Base-by-base conservation (phyloP, 306 rosid species). In the Quercus ilex region DNA sequence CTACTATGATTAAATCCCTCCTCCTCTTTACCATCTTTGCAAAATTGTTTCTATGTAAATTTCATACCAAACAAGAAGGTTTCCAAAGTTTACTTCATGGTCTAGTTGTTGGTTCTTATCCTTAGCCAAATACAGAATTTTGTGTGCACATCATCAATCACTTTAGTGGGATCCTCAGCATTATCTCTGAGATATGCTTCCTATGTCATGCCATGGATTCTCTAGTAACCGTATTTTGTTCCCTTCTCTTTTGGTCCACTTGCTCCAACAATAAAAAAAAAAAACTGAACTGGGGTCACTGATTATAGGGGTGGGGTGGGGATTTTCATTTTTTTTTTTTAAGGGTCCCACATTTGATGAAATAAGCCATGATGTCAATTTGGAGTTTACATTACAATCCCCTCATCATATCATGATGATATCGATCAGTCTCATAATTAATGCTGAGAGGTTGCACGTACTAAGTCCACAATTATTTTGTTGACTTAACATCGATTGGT, bases 151-250 rank as follows among this genome's bases (percentile, higher is more conserved):
- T 70, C 58, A 46, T 70, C 74, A 70, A 70, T 70, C 74, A 23
- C 74, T 70, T 43, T 15, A 70, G 74, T 70, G 74, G 74, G 57
- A 70, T 70, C 74, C 74, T 70, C 57, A 70, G 74, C 74, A 46
- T 70, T 70, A 70, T 70, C 58, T 70, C 35, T 46, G 35, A 70
- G 74, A 70, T 70, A 70, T 70, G 74, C 58, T 41, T 41, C 46
- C 35, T 21, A 70, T 70, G 74, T 46, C 74, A 70, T 70, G n/a
- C 57, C 11, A 21, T 13, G 58, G 74, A 46, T 70, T 21, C 31
- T 70, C 14, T 46, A 41, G 74, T 10, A 70, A 70, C 74, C 33
- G 74, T 49, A 70, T 21, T 35, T 46, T 70, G 74, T 70, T 46
- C 74, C 74, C 35, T 46, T 70, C 57, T 14, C 57, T 46, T 70